Percentiles rank a stretch among this genome's conserved stretches.
phyloP scores from a whole-genome alignment of 1,284 basidiomycete genomes.

The Calocybe gambosa region DNA sequence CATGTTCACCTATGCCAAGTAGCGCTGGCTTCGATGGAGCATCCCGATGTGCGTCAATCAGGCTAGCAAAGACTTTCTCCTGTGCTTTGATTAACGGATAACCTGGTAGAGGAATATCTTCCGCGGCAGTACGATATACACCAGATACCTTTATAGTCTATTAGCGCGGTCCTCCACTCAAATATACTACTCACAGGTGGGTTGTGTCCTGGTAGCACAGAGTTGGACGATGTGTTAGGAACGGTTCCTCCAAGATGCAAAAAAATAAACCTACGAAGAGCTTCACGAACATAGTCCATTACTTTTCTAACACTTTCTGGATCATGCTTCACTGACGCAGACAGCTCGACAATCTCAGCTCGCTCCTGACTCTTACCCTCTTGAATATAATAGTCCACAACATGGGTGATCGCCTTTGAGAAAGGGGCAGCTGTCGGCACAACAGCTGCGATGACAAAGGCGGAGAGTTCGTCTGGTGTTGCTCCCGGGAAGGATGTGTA shows the following conservation, averaged over 20 bases:
- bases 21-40: conserved; percentile 23
- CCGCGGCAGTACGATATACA: conserved; percentile 34
- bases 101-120: conserved; percentile 21
- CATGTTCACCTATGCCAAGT: conserved; percentile 32
- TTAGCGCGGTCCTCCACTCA: no score
- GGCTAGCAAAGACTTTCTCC: conserved; percentile 35
- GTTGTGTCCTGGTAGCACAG: conserved; percentile 21
- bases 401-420: conserved; percentile 49
- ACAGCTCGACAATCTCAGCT: conserved; percentile 37
- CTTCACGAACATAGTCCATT: conserved; percentile 44
- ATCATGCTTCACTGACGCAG: conserved; percentile 16
- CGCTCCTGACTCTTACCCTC: conserved; percentile 33
- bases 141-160: conserved; percentile 27
- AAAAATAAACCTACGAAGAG: conserved; percentile 37
- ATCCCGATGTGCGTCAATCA: conserved; percentile 38
- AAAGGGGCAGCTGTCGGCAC: conserved; percentile 48
- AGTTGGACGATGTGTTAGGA: not conserved
- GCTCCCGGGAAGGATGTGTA: conserved; percentile 12
- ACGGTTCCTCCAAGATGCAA: not conserved
- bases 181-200: conserved; percentile 22
- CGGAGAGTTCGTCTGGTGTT: conserved; percentile 30
- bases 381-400: conserved; percentile 61
- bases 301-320: conserved; percentile 26
- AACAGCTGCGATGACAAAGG: conserved; percentile 39
- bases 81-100: conserved; percentile 25